These are phyloP conservation scores for Gracilaria domingensis DNA, from an alignment of 23 red algal species.

Conservation along the genomic window DNA sequence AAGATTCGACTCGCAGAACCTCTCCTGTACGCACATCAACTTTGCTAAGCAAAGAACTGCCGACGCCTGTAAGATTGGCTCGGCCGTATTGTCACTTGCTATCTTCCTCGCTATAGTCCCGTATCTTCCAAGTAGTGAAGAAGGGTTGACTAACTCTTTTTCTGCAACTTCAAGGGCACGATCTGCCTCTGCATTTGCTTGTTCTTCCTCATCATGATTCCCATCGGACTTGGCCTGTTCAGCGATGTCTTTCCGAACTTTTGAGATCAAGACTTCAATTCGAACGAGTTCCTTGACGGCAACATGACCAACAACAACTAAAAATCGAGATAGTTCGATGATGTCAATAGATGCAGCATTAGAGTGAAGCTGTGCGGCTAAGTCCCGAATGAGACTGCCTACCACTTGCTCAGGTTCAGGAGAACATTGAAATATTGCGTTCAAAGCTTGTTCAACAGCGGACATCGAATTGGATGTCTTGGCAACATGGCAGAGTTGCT, in stretches of 20 bases:
- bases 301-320: constrained; percentile 68
- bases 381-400: constrained; percentile 29
- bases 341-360: constrained; percentile 6
- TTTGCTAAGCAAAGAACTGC: constrained; percentile 79
- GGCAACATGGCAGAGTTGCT: constrained; percentile 32
- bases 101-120: constrained; percentile 51
- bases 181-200: constrained; percentile 68
- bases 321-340: constrained; percentile 54
- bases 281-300: constrained; percentile 71
- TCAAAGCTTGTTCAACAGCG: constrained; percentile 54
- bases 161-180: constrained; percentile 47
- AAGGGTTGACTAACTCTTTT: constrained; percentile 43
- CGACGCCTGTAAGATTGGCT: constrained; percentile 48
- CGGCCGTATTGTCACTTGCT: constrained; percentile 42
- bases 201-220: constrained; percentile 63
- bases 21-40: constrained; percentile 78
- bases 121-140: constrained; percentile 63
- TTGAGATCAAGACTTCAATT: constrained; percentile 42
- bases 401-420: constrained; percentile 34
- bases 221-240: constrained; percentile 40
- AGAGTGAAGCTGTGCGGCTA: constrained; percentile 24
- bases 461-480: constrained; percentile 38
- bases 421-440: constrained; percentile 49
- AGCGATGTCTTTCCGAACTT: constrained; percentile 26
- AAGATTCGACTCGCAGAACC: constrained; percentile 76